Percentiles rank a stretch among this genome's conserved stretches.
Conservation (phyloP, 768 basidiomycete species). For the Tylopilus rubrobrunneus region DNA sequence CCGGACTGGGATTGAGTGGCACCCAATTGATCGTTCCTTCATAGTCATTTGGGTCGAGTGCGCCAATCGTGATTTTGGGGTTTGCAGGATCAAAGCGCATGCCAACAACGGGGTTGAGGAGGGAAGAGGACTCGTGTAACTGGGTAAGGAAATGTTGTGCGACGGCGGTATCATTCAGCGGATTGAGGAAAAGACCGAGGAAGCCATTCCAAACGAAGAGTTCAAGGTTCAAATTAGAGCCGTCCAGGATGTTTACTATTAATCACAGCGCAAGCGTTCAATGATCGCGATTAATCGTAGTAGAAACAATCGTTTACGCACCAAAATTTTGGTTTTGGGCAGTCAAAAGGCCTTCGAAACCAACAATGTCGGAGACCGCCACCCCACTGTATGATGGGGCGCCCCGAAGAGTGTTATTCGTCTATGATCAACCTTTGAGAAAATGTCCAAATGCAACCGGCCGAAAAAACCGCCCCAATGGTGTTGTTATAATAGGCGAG, state of each 20-base stretch:
- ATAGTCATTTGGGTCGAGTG: slow-evolving; percentile 29
- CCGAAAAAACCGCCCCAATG: neutral
- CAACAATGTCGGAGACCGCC: slow-evolving; percentile 16
- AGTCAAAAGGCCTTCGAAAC: slow-evolving; percentile 19
- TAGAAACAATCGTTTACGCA: neutral
- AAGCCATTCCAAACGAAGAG: slow-evolving; percentile 16
- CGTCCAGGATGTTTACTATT: slow-evolving; percentile 23
- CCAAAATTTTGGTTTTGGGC: slow-evolving; percentile 15
- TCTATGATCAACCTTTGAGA: slow-evolving; percentile 6
- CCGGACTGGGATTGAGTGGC: slow-evolving; percentile 16
- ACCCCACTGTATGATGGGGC: slow-evolving; percentile 16
- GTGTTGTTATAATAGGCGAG: neutral
- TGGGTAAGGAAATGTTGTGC: slow-evolving; percentile 16
- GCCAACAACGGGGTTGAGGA: slow-evolving; percentile 30
- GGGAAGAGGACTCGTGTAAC: slow-evolving; percentile 18
- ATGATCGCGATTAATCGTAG: neutral
- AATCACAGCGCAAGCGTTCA: neutral
- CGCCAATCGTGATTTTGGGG: slow-evolving; percentile 31
- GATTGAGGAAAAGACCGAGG: slow-evolving; percentile 25
- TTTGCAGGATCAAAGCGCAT: slow-evolving; percentile 27
- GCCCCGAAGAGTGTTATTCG: slow-evolving; percentile 15
- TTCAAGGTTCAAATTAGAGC: slow-evolving; percentile 8
- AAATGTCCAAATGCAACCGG: neutral
- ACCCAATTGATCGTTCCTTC: slow-evolving; percentile 32
- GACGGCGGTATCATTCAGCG: slow-evolving; percentile 13